A percentile compares a stretch with the other conserved stretches of the same genome.
Evolutionary conservation across 148 eudicot species (phyloP).

Genomic region (Nyssa sinensis): DNA sequence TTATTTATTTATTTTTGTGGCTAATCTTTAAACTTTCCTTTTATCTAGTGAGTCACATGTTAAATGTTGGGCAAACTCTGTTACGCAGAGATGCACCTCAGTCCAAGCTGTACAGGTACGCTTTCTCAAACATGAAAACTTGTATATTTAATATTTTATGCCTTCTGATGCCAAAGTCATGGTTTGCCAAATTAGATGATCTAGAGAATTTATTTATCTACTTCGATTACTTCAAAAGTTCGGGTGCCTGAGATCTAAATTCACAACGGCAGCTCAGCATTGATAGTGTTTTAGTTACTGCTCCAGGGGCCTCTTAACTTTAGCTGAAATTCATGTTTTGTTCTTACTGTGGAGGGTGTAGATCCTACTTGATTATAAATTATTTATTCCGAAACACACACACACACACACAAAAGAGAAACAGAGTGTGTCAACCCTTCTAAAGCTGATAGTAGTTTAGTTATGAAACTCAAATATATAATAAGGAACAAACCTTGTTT

Average conservation of each 20-base stretch:
- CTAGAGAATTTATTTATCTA: background rate
- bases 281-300: background rate
- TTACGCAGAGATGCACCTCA: constrained; percentile 65
- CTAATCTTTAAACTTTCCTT: constrained; percentile 15
- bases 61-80: constrained; percentile 67
- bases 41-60: constrained; percentile 79
- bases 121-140: background rate
- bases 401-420: background rate
- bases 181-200: background rate
- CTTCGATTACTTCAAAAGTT: background rate
- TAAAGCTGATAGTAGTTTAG: background rate
- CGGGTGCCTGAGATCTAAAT: background rate
- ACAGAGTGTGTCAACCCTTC: background rate
- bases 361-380: background rate
- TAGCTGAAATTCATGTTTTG: background rate
- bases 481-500: background rate
- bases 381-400: background rate
- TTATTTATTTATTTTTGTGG: too few species aligned
- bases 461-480: background rate
- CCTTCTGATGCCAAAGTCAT: background rate
- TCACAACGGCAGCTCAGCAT: background rate
- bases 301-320: background rate
- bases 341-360: background rate
- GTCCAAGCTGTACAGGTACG: constrained; percentile 60
- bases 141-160: background rate